Evolutionary conservation across 352 stramenopile genomes (phyloP), one percentile per base, ranked within the genome.

Genomic region (Phytopythium helicoides): DNA sequence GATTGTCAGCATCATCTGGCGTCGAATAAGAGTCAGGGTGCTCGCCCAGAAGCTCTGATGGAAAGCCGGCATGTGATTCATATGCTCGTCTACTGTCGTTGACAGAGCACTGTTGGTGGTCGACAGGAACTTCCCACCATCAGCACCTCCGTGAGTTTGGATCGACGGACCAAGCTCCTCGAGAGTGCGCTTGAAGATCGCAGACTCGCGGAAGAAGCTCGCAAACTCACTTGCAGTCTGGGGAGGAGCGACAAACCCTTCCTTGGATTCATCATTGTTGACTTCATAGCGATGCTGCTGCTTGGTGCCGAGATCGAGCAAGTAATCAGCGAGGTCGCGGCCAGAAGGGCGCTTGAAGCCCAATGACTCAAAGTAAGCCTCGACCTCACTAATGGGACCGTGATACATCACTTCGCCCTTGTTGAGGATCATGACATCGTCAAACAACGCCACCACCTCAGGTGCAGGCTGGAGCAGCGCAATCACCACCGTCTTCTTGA

Each of bases 41-140:
- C 40, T 65, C 0, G 6, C 31, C 31, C 33, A 52, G 33, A 52
- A 52, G 6, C 9, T 26, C 46, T 52, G 31, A 34, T 52, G 54
- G 40, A 76, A 81, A 46, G 60, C 56, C 4, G 58, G 56, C 33
- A 71, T 77, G 1, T 35, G 34, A 14, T 58, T 54, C 34, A 80
- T 68, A 45, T 76, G 56, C 8, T 67, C 62, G 8, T 68, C 85
- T 11, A 88, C 73, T 54, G 83, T 76, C 21, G 97, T 59, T 11
- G 97, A 28, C 35, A 97, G 75, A 8, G 94, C 63, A 21, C 96
- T 25, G 75, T 60, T 97, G 77, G 62, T 97, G 12, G 96, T 68
- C 9, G 70, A 67, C n/a, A 82, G 77, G 11, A 95, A 73, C 60
- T 97, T 79, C 79, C 83, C 18, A 88, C 36, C 11, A 60, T 69